Evolutionary conservation across 805 yeast genomes (phyloP).

Genomic region (Starmerella roubikii): DNA sequence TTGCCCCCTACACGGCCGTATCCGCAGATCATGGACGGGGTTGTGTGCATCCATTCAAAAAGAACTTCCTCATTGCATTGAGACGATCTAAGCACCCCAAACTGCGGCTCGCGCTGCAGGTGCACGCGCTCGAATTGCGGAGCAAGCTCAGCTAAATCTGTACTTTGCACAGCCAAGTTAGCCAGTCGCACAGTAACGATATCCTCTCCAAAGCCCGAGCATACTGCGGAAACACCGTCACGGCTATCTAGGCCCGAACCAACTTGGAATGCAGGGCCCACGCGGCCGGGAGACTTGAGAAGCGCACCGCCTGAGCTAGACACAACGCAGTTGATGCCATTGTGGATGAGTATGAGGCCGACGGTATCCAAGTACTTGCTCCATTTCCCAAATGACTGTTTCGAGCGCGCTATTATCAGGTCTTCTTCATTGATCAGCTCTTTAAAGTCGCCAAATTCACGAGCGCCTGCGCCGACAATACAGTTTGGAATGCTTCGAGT

Average conservation of each 20-base stretch:
- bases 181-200: slow-evolving; percentile 25
- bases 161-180: neutral
- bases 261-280: slow-evolving; percentile 32
- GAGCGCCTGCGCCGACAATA: slow-evolving; percentile 27
- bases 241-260: slow-evolving; percentile 27
- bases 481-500: slow-evolving; percentile 20
- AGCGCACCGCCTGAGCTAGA: slow-evolving; percentile 32
- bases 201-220: slow-evolving; percentile 33
- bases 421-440: too few species aligned
- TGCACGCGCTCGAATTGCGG: neutral
- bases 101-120: slow-evolving; percentile 5
- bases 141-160: neutral
- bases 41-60: slow-evolving; percentile 18
- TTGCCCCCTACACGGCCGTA: slow-evolving; percentile 1
- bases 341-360: slow-evolving; percentile 28
- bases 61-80: neutral
- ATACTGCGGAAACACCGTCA: slow-evolving; percentile 17
- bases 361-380: slow-evolving; percentile 27
- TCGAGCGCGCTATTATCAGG: slow-evolving; percentile 15
- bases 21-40: slow-evolving; percentile 15
- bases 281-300: slow-evolving; percentile 28
- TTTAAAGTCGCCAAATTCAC: slow-evolving; percentile 18
- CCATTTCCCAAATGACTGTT: neutral
- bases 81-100: slow-evolving; percentile 12
- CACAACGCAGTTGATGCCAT: slow-evolving; percentile 22